Conservation (phyloP, 202 grass and related monocot genomes). For the Saccharum hybrid region DNA sequence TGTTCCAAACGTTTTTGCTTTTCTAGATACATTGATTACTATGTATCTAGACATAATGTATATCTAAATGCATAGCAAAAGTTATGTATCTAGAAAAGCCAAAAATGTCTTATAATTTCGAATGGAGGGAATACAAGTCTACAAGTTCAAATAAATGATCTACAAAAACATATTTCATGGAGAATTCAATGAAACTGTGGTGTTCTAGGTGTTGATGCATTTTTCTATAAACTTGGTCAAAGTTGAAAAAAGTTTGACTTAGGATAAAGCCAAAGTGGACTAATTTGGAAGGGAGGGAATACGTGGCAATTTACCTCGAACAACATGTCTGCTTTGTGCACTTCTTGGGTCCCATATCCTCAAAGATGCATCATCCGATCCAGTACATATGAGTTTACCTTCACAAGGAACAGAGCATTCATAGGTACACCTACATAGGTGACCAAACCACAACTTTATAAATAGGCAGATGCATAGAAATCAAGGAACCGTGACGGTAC, state of each 20-base stretch:
- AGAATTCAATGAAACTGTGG: too few relatives aligned
- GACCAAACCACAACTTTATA: not conserved
- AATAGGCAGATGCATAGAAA: conserved; percentile 15
- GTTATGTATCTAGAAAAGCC: not conserved
- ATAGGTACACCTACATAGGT: not conserved
- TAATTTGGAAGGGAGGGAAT: not conserved
- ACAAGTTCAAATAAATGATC: not conserved
- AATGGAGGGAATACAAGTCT: not conserved
- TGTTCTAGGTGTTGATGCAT: not conserved
- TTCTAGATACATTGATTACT: not conserved
- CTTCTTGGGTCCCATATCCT: conserved; percentile 93
- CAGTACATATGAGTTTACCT: conserved; percentile 90
- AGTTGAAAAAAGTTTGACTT: not conserved
- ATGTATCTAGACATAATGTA: not conserved
- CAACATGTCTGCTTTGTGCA: conserved; percentile 68
- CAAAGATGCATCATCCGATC: conserved; percentile 83
- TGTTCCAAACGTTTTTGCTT: not conserved
- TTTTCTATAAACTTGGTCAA: not conserved
- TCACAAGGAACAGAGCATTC: conserved; percentile 38
- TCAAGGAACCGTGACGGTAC: conserved; percentile 45
- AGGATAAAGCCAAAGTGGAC: too few relatives aligned
- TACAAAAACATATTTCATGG: too few relatives aligned
- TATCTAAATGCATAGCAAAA: not conserved
- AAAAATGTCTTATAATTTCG: not conserved
- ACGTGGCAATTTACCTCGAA: conserved; percentile 60